Base-by-base conservation (phyloP, 345 rosid genomes). In the Psidium friedrichsthalianum region DNA sequence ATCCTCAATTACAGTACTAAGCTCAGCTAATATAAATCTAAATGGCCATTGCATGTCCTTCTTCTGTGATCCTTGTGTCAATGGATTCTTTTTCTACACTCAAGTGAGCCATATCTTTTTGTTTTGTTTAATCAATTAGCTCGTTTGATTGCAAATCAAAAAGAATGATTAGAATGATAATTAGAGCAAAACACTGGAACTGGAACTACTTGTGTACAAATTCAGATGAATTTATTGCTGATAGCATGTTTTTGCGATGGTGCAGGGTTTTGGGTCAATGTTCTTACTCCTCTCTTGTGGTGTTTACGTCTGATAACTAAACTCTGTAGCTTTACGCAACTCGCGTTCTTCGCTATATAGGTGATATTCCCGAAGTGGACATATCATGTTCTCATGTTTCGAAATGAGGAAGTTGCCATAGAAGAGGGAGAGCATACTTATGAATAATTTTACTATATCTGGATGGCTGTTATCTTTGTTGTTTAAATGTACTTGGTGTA, bases 191-290 rank as follows among this genome's bases (percentile, higher is more conserved):
- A 69, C 13, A 69, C 42, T 20, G 13, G 25, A 20, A 69, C 42
- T 20, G 13, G 25, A 20, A 36, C 80, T 18, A 69, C 20, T 69
- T 0, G 24, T 32, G 24, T 21, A 9, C 42, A 29, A 29, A 64
- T 64, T 64, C 2, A 64, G 11, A 3, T 29, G 42, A 64, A 64
- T 29, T 69, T 69, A 36, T 69, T 36, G 7, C 80, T 69, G 80
- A 69, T 69, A 69, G 12, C 80, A 4, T 10, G 64, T 22, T 54
- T 5, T 86, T 51, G 86, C 29, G 7, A 29, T 90, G 88, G 56
- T 86, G 90, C 96, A 96, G 99, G 99, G 99, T 51, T 96, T 96
- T 59, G 99, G 99, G 27, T 94, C 98, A 25, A 91, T 96, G 90
- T 96, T 96, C 91, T 84, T 96, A 91, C 92, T 96, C 69, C 97